Conservation (phyloP, 768 basidiomycete species). For the Mycena metata region DNA sequence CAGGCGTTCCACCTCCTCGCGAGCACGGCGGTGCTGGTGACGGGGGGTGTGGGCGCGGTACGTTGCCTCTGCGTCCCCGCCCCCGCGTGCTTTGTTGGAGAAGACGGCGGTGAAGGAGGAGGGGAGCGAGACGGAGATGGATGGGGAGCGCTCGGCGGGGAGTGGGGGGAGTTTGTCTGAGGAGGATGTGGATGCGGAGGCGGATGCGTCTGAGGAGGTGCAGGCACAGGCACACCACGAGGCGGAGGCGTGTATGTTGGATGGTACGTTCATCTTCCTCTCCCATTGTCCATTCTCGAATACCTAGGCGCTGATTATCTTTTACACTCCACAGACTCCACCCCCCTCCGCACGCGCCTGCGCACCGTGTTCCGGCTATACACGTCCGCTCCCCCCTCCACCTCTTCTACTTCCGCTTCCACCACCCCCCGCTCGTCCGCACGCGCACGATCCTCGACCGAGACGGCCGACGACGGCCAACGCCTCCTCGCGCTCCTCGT, state of each 20-base stretch:
- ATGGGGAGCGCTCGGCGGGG: too few species aligned
- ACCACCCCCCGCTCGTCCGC: too few species aligned
- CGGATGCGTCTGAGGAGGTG: not conserved
- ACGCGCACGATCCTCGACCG: not conserved
- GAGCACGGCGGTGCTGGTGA: constrained; percentile 72
- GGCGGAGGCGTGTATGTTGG: constrained; percentile 48
- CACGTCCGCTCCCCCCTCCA: not conserved
- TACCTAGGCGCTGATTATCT: too few species aligned
- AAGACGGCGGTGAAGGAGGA: too few species aligned
- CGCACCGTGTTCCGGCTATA: constrained; percentile 29
- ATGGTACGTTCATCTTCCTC: constrained; percentile 46
- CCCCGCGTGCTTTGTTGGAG: too few species aligned
- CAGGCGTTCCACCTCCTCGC: constrained; percentile 77
- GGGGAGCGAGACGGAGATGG: too few species aligned
- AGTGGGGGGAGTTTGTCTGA: too few species aligned
- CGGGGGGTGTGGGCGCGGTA: constrained; percentile 49
- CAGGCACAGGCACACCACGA: too few species aligned
- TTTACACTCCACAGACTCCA: constrained; percentile 30
- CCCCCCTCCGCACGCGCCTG: constrained; percentile 34
- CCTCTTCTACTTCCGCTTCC: too few species aligned
- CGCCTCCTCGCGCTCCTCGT: constrained; percentile 41
- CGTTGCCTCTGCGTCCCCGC: too few species aligned
- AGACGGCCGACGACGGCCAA: constrained; percentile 4
- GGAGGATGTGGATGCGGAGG: too few species aligned
- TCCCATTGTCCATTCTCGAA: too few species aligned